Conservation (phyloP, 2,329 filamentous ascomycete species). For the Trichocomaceae sp. region DNA sequence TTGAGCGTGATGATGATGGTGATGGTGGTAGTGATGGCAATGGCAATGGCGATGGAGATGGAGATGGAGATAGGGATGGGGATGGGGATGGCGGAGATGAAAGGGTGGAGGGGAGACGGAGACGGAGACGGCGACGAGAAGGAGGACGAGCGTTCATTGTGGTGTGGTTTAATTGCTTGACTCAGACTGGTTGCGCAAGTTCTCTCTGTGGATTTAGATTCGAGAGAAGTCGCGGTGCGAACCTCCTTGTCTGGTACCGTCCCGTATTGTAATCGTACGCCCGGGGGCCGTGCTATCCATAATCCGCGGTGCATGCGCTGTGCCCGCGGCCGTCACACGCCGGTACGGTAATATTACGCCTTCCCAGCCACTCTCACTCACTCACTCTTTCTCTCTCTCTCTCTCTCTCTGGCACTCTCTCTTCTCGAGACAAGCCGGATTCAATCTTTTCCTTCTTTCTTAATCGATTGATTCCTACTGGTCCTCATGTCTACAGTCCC, state of each 20-base stretch:
- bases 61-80: slow-evolving; percentile 11
- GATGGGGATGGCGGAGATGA: slow-evolving; percentile 3
- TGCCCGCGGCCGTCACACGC: neutral
- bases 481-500: too few relatives aligned
- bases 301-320: too few relatives aligned
- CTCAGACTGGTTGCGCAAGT: too few relatives aligned
- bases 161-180: slow-evolving; percentile 17
- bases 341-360: neutral
- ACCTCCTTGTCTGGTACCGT: neutral
- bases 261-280: neutral
- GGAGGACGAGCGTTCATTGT: slow-evolving; percentile 1
- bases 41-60: slow-evolving; percentile 17
- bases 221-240: neutral
- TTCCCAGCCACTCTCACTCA: neutral
- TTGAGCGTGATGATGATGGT: slow-evolving; percentile 18
- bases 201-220: neutral
- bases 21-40: slow-evolving; percentile 19
- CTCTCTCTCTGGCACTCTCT: too few relatives aligned
- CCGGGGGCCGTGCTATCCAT: too few relatives aligned
- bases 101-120: neutral
- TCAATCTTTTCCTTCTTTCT: too few relatives aligned
- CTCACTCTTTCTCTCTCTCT: neutral
- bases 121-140: slow-evolving; percentile 15
- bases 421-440: too few relatives aligned
- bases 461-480: too few relatives aligned